Evolutionary conservation across 202 grass and related monocot genomes (phyloP).

Genomic region (Elaeis oleifera): DNA sequence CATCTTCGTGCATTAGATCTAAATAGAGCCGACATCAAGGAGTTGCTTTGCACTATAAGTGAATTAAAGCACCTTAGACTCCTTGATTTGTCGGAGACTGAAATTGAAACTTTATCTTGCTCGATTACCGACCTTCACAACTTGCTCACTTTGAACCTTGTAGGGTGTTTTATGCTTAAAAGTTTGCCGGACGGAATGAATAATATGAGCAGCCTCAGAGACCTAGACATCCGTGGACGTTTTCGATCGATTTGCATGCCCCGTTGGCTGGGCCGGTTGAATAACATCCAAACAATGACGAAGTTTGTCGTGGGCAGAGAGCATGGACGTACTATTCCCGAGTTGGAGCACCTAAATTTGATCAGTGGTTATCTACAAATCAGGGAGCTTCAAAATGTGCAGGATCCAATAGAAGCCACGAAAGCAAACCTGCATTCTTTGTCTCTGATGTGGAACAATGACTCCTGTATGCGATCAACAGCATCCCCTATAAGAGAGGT

Average conservation of each 20-base stretch:
- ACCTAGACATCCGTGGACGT: conserved; percentile 16
- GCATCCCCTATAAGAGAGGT: background rate
- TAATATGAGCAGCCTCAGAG: conserved; percentile 28
- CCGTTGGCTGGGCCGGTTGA: conserved; percentile 15
- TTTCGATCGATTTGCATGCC: conserved; percentile 6
- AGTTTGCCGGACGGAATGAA: conserved; percentile 17
- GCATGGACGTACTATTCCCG: conserved; percentile 2
- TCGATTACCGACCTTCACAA: conserved; percentile 13
- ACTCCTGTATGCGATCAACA: background rate
- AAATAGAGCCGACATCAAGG: background rate
- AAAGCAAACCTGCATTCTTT: background rate
- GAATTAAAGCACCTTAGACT: conserved; percentile 26
- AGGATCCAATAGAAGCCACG: background rate
- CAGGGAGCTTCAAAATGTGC: background rate
- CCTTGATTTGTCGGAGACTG: conserved; percentile 17
- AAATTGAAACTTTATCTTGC: conserved; percentile 5
- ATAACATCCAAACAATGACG: conserved; percentile 28
- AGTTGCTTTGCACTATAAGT: background rate
- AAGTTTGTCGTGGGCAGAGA: conserved; percentile 12
- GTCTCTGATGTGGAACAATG: background rate
- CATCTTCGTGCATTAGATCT: conserved; percentile 17
- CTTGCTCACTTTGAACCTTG: conserved; percentile 20
- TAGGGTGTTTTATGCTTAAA: rapidly evolving
- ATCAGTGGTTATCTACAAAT: conserved; percentile 15
- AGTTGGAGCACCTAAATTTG: conserved; percentile 18